A percentile compares a stretch with the other conserved stretches of the same genome.
Conservation (phyloP, 768 basidiomycete species). For the Calocera viscosa region DNA sequence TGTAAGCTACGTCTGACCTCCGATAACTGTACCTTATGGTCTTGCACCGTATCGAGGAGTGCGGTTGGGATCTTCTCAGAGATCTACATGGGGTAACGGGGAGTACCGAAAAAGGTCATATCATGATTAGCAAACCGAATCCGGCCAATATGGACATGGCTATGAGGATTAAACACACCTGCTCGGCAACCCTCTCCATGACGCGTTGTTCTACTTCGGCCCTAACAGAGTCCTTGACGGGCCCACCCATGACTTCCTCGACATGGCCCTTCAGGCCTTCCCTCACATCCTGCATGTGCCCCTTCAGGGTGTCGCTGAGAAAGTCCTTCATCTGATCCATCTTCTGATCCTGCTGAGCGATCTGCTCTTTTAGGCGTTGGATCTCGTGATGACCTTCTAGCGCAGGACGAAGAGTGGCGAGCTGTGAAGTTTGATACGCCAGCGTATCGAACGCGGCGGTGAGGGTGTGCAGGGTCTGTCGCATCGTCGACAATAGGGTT, state of each 20-base stretch:
- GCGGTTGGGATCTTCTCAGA: constrained; percentile 30
- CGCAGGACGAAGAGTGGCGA: constrained; percentile 36
- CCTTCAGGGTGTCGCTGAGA: constrained; percentile 38
- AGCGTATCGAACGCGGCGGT: constrained; percentile 36
- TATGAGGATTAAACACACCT: constrained; percentile 27
- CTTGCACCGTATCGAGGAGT: constrained; percentile 18
- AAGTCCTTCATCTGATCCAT: constrained; percentile 36
- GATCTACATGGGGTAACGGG: constrained; percentile 35
- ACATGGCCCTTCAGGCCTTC: constrained; percentile 24
- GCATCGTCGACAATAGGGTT: constrained; percentile 38
- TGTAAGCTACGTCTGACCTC: constrained; percentile 35
- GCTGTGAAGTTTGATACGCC: constrained; percentile 35
- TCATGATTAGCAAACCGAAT: background rate
- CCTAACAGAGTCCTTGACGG: constrained; percentile 34
- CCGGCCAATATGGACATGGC: background rate
- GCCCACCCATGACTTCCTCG: constrained; percentile 27
- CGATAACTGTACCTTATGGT: constrained; percentile 34
- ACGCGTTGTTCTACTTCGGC: constrained; percentile 32
- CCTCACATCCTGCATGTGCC: constrained; percentile 37
- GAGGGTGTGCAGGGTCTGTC: constrained; percentile 32
- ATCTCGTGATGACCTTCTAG: constrained; percentile 38
- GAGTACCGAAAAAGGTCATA: background rate
- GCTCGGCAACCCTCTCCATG: constrained; percentile 32
- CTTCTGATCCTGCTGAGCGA: constrained; percentile 27
- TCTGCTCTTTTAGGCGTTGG: constrained; percentile 31